Conservation (phyloP, 179 eudicot species). For the Patellifolia procumbens region DNA sequence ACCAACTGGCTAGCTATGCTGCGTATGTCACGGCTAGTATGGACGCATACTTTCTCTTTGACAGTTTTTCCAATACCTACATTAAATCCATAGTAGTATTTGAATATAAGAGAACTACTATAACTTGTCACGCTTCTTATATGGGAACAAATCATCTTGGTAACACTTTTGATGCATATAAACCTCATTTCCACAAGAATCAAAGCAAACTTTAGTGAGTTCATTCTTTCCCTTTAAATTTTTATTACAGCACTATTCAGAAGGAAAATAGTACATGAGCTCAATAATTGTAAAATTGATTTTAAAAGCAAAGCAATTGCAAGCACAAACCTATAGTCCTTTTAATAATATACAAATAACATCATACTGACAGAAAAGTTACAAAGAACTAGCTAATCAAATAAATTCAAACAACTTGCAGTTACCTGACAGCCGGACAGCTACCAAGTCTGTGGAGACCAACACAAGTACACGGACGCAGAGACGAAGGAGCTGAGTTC, state of each 20-base stretch:
- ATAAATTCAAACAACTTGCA: slow-evolving; percentile 15
- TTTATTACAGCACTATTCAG: not conserved
- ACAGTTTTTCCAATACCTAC: slow-evolving; percentile 95
- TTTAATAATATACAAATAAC: not conserved
- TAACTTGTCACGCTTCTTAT: not conserved
- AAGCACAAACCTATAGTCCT: not conserved
- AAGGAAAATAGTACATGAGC: not conserved
- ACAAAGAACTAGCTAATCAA: not conserved
- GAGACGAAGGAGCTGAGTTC: slow-evolving; percentile 96
- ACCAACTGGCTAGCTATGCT: slow-evolving; percentile 96
- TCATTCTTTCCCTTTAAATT: not conserved
- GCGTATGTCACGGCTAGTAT: slow-evolving; percentile 99
- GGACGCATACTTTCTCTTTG: slow-evolving; percentile 97
- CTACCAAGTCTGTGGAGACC: slow-evolving; percentile 87
- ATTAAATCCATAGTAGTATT: slow-evolving; percentile 19
- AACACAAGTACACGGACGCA: slow-evolving; percentile 90
- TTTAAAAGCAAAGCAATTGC: slow-evolving; percentile 1
- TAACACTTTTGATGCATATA: not conserved
- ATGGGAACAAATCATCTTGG: not conserved
- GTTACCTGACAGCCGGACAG: slow-evolving; percentile 92
- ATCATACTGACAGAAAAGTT: not conserved
- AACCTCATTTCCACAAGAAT: not conserved
- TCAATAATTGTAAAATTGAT: not conserved
- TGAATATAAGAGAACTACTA: not conserved
- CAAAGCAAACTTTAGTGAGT: not conserved